Percentiles rank a stretch among this genome's conserved stretches.
These are phyloP conservation scores for Aspergillus latus DNA, from an alignment of 2,329 filamentous ascomycete species.

Conservation along the genomic window DNA sequence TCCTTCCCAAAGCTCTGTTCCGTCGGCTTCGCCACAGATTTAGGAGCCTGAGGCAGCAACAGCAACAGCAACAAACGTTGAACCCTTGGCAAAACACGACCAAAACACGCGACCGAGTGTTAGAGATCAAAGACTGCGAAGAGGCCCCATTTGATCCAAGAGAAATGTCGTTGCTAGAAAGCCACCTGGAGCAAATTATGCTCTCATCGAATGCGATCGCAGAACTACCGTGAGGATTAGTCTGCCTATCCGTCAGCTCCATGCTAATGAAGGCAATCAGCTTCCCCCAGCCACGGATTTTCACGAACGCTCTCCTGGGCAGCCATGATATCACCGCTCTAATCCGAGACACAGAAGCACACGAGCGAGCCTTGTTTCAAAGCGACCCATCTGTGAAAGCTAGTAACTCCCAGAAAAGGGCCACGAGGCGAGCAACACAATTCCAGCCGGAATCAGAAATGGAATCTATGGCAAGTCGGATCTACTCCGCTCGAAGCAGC, in stretches of 20 bases:
- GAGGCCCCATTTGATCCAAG: background rate
- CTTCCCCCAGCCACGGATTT: conserved; percentile 88
- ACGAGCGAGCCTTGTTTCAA: conserved; percentile 93
- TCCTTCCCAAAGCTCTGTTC: background rate
- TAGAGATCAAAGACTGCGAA: background rate
- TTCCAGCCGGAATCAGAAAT: conserved; percentile 42
- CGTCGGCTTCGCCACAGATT: conserved; percentile 8
- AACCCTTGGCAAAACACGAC: conserved; percentile 9
- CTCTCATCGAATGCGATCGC: conserved; percentile 75
- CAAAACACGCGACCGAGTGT: background rate
- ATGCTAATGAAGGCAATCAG: conserved; percentile 46
- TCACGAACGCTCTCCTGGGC: conserved; percentile 87
- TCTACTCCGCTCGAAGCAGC: conserved; percentile 57
- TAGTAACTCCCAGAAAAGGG: conserved; percentile 47
- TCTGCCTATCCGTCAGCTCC: background rate
- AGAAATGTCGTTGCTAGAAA: conserved; percentile 66
- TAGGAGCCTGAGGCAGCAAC: conserved; percentile 14
- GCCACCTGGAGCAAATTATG: conserved; percentile 73
- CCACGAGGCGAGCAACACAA: conserved; percentile 50
- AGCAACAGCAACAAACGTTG: background rate
- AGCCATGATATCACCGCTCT: conserved; percentile 89
- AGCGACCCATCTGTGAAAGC: conserved; percentile 68
- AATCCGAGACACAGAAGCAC: conserved; percentile 90
- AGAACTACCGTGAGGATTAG: conserved; percentile 63
- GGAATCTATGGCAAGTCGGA: conserved; percentile 47